Base-by-base conservation (phyloP, 257 asterid species). In the Solanum pennellii region DNA sequence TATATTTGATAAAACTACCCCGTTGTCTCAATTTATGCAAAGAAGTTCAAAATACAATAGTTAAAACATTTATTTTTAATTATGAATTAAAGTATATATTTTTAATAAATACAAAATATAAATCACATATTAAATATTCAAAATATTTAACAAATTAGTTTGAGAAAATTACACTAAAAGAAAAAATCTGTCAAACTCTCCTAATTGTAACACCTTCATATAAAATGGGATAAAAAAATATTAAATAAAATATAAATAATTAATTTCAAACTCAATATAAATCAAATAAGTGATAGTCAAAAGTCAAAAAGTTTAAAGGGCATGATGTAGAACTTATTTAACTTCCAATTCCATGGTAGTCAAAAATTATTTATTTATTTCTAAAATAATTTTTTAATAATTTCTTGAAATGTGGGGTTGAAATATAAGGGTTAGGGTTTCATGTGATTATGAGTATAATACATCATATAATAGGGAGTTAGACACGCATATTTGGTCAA, bases 401-500 rank as follows among this genome's bases (percentile, higher is more conserved):
- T 27, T 80, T 80, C 68, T 80, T 80, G 85, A 47, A 47, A 80
- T 47, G 42, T 8, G 14, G 59, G 11, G 7, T 80, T 60, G 25
- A 41, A 65, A 9, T 84, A 84, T 77, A 66, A 37, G 59, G 59
- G 83, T 85, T 93, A 91, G 94, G 95, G 95, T 87, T 93, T 89
- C 88, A 79, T 86, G 87, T 31, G 73, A 56, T 79, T 37, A 88
- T 47, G 29, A 69, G 27, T 15, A 41, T 65, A 65, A 62, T 35
- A 86, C 82, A 90, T 76, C 73, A 88, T 74, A 86, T 60, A 88
- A 74, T 83, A 74, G 49, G 69, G 89, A 31, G 82, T 86, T 91
- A 87, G 84, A 75, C 87, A 87, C 72, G 96, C 91, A 93, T 94
- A 95, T 95, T 92, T 91, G 89, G 94, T 91, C 92, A 83, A 90